Percentiles rank a stretch among this genome's conserved stretches.
phyloP scores from a whole-genome alignment of 129 eudicot species.

The Logfia minima region DNA sequence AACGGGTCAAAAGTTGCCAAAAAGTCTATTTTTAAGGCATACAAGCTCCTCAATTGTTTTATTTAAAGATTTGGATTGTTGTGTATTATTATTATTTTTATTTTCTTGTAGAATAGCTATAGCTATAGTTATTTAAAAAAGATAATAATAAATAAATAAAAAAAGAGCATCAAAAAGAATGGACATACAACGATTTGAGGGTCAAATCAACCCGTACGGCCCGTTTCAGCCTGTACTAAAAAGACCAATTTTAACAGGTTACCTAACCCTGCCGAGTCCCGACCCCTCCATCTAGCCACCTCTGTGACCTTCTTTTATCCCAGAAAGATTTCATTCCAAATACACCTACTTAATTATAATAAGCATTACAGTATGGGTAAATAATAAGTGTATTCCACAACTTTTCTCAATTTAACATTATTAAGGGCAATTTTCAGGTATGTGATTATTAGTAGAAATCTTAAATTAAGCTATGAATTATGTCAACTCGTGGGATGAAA shows the following conservation, averaged over 20 bases:
- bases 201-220: neutral
- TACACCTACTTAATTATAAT: neutral
- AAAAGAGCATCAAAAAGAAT: too few relatives aligned
- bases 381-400: neutral
- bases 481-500: neutral
- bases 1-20: neutral
- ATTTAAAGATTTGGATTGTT: too few relatives aligned
- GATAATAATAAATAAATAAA: too few relatives aligned
- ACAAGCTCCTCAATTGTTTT: neutral
- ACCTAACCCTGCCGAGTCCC: neutral
- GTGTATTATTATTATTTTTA: neutral
- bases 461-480: neutral
- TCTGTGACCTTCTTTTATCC: neutral
- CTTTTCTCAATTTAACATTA: neutral
- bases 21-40: neutral
- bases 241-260: neutral
- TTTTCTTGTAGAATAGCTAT: too few relatives aligned
- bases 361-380: constrained; percentile 1
- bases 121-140: too few relatives aligned
- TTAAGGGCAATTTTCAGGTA: neutral
- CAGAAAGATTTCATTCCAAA: neutral
- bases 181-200: neutral
- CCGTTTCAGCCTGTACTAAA: too few relatives aligned
- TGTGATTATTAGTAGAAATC: constrained; percentile 1
- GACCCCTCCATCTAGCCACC: neutral